A percentile compares a stretch with the other conserved stretches of the same genome.
Evolutionary conservation across 495 filamentous ascomycete species (phyloP).

Genomic region (Hypoxylon lienhwacheense): DNA sequence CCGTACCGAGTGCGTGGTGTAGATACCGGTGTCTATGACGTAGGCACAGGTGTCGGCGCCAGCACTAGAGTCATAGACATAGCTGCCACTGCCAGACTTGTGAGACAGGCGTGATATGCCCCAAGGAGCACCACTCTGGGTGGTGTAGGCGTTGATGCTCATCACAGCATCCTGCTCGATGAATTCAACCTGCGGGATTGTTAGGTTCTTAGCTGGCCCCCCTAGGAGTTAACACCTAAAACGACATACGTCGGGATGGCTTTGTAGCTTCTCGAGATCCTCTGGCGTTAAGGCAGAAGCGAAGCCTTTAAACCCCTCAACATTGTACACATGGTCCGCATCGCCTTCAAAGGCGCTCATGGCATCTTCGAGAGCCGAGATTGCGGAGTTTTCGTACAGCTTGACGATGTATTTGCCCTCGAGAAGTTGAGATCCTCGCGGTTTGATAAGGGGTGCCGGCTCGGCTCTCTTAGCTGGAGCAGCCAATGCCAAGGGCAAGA

Average conservation of each 20-base stretch:
- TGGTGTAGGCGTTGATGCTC: slow-evolving; percentile 48
- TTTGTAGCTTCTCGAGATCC: slow-evolving; percentile 46
- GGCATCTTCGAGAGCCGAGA: slow-evolving; percentile 37
- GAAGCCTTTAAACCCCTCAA: slow-evolving; percentile 50
- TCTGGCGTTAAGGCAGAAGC: slow-evolving; percentile 42
- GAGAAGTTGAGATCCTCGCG: slow-evolving; percentile 43
- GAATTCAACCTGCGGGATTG: slow-evolving; percentile 50
- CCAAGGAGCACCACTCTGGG: slow-evolving; percentile 61
- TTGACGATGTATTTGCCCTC: slow-evolving; percentile 60
- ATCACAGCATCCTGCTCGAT: slow-evolving; percentile 55
- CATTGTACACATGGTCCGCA: slow-evolving; percentile 47
- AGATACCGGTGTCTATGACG: slow-evolving; percentile 64
- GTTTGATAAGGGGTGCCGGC: slow-evolving; percentile 42
- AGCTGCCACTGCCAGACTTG: slow-evolving; percentile 52
- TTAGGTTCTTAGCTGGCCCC: slow-evolving; percentile 18
- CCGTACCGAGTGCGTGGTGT: slow-evolving; percentile 59
- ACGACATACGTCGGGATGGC: slow-evolving; percentile 45
- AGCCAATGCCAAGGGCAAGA: slow-evolving; percentile 40
- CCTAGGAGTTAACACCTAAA: neutral
- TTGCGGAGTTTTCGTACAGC: slow-evolving; percentile 49
- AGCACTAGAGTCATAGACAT: slow-evolving; percentile 62
- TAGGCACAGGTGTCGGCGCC: slow-evolving; percentile 62
- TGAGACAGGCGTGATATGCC: slow-evolving; percentile 63
- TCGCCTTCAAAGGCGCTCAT: slow-evolving; percentile 37
- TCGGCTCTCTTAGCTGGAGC: slow-evolving; percentile 39